These are phyloP conservation scores for Dryas octopetala DNA, from an alignment of 306 rosid species.

Conservation along the genomic window DNA sequence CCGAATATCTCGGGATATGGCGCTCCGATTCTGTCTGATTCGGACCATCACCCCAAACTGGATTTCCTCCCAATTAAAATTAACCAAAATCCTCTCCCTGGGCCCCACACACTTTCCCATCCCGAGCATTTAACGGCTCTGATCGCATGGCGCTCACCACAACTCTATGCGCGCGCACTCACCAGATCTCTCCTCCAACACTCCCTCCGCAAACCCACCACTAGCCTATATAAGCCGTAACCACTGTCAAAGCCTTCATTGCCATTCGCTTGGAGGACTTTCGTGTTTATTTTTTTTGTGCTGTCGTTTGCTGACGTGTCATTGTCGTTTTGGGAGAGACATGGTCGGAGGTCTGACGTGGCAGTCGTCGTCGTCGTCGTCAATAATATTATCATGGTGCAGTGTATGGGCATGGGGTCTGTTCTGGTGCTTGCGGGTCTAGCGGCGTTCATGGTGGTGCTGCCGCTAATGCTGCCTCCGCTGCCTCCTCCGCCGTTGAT, in stretches of 20 bases:
- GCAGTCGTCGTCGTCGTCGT: neutral
- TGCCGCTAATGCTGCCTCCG: slow-evolving; percentile 70
- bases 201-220: no score
- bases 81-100: neutral
- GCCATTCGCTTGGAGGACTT: neutral
- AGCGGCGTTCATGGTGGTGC: slow-evolving; percentile 59
- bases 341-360: slow-evolving; percentile 25
- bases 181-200: neutral
- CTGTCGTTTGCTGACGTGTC: neutral
- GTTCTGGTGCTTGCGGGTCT: slow-evolving; percentile 44
- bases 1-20: slow-evolving; percentile 54
- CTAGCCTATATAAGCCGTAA: neutral
- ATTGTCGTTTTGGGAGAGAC: slow-evolving; percentile 14
- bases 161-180: neutral
- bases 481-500: slow-evolving; percentile 75
- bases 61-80: slow-evolving; percentile 20
- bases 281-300: no score
- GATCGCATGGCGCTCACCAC: neutral
- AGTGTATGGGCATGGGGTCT: slow-evolving; percentile 39
- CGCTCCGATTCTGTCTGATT: slow-evolving; percentile 47
- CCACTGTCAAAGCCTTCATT: neutral
- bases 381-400: slow-evolving; percentile 36
- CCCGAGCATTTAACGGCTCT: neutral
- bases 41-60: slow-evolving; percentile 34
- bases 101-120: neutral